These are phyloP conservation scores for Colletotrichum theobromicola DNA, from an alignment of 2,329 filamentous ascomycete species.

Conservation along the genomic window DNA sequence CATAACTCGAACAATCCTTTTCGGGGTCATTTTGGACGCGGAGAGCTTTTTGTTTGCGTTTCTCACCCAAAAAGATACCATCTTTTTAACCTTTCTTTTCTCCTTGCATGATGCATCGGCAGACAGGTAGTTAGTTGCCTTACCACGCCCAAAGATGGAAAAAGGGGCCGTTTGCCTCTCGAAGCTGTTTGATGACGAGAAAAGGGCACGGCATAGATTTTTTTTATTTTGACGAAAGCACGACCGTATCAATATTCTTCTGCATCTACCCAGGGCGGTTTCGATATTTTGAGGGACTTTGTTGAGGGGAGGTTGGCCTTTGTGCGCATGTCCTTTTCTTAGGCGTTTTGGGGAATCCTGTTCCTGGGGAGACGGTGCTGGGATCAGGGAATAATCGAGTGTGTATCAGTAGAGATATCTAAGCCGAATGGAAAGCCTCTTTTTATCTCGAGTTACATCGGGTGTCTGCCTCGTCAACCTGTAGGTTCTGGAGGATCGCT, in stretches of 20 bases:
- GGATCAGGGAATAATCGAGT: background rate
- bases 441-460: background rate
- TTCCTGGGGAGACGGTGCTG: background rate
- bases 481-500: background rate
- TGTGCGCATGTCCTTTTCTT: background rate
- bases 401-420: background rate
- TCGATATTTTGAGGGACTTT: background rate
- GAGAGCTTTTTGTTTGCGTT: background rate
- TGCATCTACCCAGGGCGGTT: slow-evolving; percentile 1
- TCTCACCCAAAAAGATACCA: background rate
- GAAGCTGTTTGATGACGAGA: background rate
- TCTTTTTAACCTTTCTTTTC: background rate
- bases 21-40: background rate
- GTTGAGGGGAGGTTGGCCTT: background rate
- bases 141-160: background rate
- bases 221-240: slow-evolving; percentile 8
- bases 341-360: background rate
- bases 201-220: background rate
- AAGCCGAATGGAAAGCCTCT: background rate
- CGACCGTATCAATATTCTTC: slow-evolving; percentile 15
- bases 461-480: background rate
- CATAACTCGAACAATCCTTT: background rate
- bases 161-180: background rate
- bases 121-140: background rate
- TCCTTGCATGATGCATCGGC: slow-evolving; percentile 8